Evolutionary conservation across 148 eudicot species (phyloP), one percentile per base, ranked within the genome.

Genomic region (Rhododendron williamsianum): DNA sequence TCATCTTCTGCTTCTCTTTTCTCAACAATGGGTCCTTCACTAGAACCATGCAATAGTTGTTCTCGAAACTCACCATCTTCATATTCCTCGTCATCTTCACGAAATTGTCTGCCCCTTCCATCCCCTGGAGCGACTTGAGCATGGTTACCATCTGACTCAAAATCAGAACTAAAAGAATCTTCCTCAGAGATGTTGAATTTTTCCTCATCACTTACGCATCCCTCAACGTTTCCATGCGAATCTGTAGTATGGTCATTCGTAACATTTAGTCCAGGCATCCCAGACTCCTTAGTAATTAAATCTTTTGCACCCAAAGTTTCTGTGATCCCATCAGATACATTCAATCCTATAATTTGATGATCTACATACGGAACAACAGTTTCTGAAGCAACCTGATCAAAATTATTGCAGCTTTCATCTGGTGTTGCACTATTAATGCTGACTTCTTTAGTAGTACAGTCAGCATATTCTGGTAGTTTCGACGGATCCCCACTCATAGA

Each of bases 61-160:
- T 85, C 90, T 76, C 90, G 86, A 67, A 90, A 85, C 87, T 90
- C 92, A 83, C 92, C 90, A 81, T 90, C 92, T 81, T 90, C 92
- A 81, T 88, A 90, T 25, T 88, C 91, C 30, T 88, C 89, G 58
- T 85, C 92, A 80, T 73, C 89, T 82, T 73, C 86, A 19, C 9
- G 69, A 76, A 35, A 33, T 8, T 45, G 76, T 56, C 76, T 84
- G 23, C 35, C 38, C 73, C 69, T 78, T n/a, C 19, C 72, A 48
- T 49, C 83, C 71, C 45, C 82, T 9, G n/a, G 86, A 72, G 15
- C 45, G 2, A 27, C 84, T 63, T 38, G 43, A 71, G 83, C 86
- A 65, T 78, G 85, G 81, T 84, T 83, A 86, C 82, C 87, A 78
- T 85, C 86, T 82, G 88, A 82, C 63, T 83, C 90, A 82, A 16